Percentiles rank a stretch among this genome's conserved stretches.
Evolutionary conservation across 495 filamentous ascomycete genomes (phyloP).

Genomic region (Aspergillus hancockii): DNA sequence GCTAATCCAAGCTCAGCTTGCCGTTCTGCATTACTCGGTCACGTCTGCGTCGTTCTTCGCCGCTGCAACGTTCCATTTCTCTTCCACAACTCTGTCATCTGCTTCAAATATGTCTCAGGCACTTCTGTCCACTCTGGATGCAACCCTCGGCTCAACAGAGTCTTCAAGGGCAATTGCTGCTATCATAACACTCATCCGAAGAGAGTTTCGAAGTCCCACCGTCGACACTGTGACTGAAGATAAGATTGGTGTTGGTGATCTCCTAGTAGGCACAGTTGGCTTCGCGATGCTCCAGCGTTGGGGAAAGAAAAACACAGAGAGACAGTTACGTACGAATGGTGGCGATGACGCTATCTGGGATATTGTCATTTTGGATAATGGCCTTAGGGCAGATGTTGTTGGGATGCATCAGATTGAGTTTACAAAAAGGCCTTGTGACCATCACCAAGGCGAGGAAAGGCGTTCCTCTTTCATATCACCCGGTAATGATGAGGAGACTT

Average conservation of each 20-base stretch:
- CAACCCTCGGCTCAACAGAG: slow-evolving; percentile 76
- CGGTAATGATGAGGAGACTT: slow-evolving; percentile 38
- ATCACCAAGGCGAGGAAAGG: slow-evolving; percentile 19
- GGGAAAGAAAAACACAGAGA: slow-evolving; percentile 61
- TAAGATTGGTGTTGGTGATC: slow-evolving; percentile 63
- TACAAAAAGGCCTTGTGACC: slow-evolving; percentile 18
- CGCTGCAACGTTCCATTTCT: slow-evolving; percentile 70
- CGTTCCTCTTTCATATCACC: slow-evolving; percentile 43
- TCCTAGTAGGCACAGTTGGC: slow-evolving; percentile 66
- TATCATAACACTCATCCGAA: slow-evolving; percentile 71
- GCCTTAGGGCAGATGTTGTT: slow-evolving; percentile 60
- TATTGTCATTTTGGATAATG: slow-evolving; percentile 71
- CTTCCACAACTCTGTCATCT: slow-evolving; percentile 61
- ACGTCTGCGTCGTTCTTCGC: slow-evolving; percentile 66
- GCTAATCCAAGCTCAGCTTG: slow-evolving; percentile 41
- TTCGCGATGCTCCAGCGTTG: slow-evolving; percentile 72
- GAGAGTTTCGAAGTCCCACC: slow-evolving; percentile 68
- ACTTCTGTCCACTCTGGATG: slow-evolving; percentile 67
- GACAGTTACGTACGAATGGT: slow-evolving; percentile 49
- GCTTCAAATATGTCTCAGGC: slow-evolving; percentile 64
- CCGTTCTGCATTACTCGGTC: slow-evolving; percentile 62
- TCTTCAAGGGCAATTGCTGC: slow-evolving; percentile 78
- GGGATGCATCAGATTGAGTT: slow-evolving; percentile 39
- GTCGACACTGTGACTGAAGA: slow-evolving; percentile 55
- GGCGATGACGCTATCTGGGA: slow-evolving; percentile 74